phyloP scores from a whole-genome alignment of 345 rosid species.

The Moringa oleifera region DNA sequence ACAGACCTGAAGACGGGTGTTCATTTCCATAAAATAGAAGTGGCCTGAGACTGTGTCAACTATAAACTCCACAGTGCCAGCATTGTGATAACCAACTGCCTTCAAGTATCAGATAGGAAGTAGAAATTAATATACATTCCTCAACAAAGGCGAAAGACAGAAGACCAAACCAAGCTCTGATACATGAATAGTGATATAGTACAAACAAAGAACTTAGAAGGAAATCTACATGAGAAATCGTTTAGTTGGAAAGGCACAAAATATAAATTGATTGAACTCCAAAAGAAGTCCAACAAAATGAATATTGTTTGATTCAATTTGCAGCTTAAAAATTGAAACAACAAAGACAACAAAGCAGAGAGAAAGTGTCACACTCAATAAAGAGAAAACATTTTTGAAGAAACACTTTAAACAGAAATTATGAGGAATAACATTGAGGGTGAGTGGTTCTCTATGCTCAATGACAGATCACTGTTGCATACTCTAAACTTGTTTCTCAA shows the following conservation, averaged over 20 bases:
- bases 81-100: constrained; percentile 95
- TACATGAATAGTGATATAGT: no score
- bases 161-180: constrained; percentile 1
- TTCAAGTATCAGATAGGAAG: constrained; percentile 34
- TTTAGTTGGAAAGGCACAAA: not conserved
- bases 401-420: no score
- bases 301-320: no score
- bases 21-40: constrained; percentile 97
- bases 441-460: no score
- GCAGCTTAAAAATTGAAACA: not conserved
- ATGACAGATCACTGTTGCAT: no score
- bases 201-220: no score
- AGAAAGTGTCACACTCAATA: no score
- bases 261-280: not conserved
- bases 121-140: constrained; percentile 24
- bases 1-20: constrained; percentile 91
- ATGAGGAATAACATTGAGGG: no score
- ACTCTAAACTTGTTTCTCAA: no score
- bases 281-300: not conserved
- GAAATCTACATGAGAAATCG: not conserved
- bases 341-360: not conserved
- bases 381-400: no score
- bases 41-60: constrained; percentile 70
- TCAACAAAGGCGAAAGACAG: not conserved
- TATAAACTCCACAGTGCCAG: constrained; percentile 97